phyloP scores from a whole-genome alignment of 1,284 basidiomycete genomes.

The Bjerkandera adusta region DNA sequence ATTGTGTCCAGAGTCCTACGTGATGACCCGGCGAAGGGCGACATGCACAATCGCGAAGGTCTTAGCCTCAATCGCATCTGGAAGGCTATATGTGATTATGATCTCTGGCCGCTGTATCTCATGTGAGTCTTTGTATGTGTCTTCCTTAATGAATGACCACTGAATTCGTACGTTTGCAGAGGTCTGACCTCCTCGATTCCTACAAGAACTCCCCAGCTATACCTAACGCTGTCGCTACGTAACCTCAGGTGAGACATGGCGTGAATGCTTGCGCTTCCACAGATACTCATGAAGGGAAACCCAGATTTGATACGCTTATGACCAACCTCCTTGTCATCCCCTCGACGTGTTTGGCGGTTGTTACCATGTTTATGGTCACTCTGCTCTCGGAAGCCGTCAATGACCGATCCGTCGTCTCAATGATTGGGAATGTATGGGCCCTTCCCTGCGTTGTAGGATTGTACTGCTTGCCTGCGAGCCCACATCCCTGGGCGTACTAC shows the following conservation, averaged over 20 bases:
- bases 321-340: conserved; percentile 30
- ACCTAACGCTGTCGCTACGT: conserved; percentile 55
- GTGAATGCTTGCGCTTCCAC: too few relatives aligned
- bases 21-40: conserved; percentile 27
- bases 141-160: too few relatives aligned
- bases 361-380: conserved; percentile 42
- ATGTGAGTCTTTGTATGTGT: too few relatives aligned
- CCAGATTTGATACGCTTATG: conserved; percentile 31
- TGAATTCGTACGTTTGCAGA: conserved; percentile 1
- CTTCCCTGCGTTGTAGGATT: conserved; percentile 50
- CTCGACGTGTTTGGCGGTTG: conserved; percentile 38
- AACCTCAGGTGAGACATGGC: conserved; percentile 41
- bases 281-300: not conserved
- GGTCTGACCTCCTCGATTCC: conserved; percentile 25
- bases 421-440: conserved; percentile 48
- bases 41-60: conserved; percentile 69
- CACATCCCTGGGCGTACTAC: conserved; percentile 48
- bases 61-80: conserved; percentile 47
- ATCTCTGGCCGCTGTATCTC: conserved; percentile 5
- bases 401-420: conserved; percentile 43
- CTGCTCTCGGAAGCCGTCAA: conserved; percentile 44
- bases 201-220: conserved; percentile 31
- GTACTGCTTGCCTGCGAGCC: conserved; percentile 39
- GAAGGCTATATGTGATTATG: conserved; percentile 23
- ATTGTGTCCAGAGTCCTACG: conserved; percentile 6